A percentile compares a stretch with the other conserved stretches of the same genome.
Evolutionary conservation across 768 basidiomycete species (phyloP).

Genomic region (Mycena albidolilacea): DNA sequence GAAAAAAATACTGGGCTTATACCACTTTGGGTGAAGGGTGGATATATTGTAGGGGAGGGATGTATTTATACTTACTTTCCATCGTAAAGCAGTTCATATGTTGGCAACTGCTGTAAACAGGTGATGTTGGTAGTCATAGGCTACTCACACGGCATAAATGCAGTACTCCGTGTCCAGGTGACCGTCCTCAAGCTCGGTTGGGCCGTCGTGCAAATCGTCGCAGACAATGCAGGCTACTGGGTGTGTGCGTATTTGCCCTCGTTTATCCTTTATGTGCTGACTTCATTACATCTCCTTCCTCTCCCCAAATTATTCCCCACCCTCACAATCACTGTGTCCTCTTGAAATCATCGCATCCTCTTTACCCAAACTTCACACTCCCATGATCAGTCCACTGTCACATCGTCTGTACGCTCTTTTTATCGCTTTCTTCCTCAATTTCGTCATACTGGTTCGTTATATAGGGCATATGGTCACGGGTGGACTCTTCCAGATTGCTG

Average conservation of each 20-base stretch:
- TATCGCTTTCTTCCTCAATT: neutral
- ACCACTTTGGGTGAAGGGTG: too few relatives aligned
- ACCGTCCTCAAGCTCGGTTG: neutral
- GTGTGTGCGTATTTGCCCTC: slow-evolving; percentile 3
- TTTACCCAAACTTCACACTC: slow-evolving; percentile 5
- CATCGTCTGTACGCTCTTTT: slow-evolving; percentile 5
- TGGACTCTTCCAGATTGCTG: slow-evolving; percentile 10
- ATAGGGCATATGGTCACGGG: slow-evolving; percentile 1
- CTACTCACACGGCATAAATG: too few relatives aligned
- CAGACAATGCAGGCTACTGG: slow-evolving; percentile 7
- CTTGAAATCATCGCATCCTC: neutral
- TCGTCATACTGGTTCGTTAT: neutral
- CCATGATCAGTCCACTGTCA: slow-evolving; percentile 8
- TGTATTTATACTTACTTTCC: too few relatives aligned
- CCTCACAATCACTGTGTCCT: neutral
- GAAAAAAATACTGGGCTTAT: too few relatives aligned
- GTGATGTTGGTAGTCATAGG: too few relatives aligned
- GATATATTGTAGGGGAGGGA: too few relatives aligned
- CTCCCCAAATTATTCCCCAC: neutral
- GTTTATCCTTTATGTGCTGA: neutral
- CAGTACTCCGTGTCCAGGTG: too few relatives aligned
- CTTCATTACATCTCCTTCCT: neutral
- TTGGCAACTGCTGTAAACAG: too few relatives aligned
- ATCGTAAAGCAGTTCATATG: too few relatives aligned
- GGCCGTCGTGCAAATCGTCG: neutral